Percentiles rank a stretch among this genome's conserved stretches.
These are phyloP conservation scores for Yamadazyma friedrichii DNA, from an alignment of 1,139 yeast genomes.

Conservation along the genomic window DNA sequence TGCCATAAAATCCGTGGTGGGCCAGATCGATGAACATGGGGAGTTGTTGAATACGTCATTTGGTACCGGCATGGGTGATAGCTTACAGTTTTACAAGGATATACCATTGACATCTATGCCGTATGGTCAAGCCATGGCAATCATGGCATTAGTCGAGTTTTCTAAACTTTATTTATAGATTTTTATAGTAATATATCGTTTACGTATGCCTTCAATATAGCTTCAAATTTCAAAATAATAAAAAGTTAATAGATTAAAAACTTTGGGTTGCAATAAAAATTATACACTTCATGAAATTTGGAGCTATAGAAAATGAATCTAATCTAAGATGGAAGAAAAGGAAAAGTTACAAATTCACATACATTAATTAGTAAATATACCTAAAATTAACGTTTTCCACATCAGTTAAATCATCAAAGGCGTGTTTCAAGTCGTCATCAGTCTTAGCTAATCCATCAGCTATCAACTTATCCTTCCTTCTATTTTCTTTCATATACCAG, in stretches of 20 bases:
- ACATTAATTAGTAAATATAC: conserved; percentile 22
- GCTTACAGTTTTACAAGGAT: conserved; percentile 28
- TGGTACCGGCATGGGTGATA: conserved; percentile 34
- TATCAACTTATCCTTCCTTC: conserved; percentile 18
- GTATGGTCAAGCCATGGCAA: conserved; percentile 37
- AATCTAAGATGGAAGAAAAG: too few relatives aligned
- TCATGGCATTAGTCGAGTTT: conserved; percentile 31
- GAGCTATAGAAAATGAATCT: too few relatives aligned
- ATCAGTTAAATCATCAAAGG: conserved; percentile 38
- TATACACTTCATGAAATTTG: too few relatives aligned
- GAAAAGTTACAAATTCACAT: conserved; percentile 15
- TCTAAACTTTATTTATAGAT: conserved; percentile 18
- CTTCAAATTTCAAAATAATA: not conserved
- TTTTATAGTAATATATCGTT: not conserved
- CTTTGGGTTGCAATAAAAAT: too few relatives aligned
- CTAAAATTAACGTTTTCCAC: conserved; percentile 35
- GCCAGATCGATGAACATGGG: conserved; percentile 24
- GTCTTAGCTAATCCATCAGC: conserved; percentile 12
- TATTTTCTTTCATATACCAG: conserved; percentile 23
- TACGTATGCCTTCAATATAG: not conserved
- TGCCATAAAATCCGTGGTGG: conserved; percentile 27
- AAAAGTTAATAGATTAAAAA: too few relatives aligned
- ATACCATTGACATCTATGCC: conserved; percentile 34
- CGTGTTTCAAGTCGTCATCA: conserved; percentile 21
- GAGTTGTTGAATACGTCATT: conserved; percentile 31